Conservation (phyloP, 2,329 filamentous ascomycete species). For the Aspergillus sp. region DNA sequence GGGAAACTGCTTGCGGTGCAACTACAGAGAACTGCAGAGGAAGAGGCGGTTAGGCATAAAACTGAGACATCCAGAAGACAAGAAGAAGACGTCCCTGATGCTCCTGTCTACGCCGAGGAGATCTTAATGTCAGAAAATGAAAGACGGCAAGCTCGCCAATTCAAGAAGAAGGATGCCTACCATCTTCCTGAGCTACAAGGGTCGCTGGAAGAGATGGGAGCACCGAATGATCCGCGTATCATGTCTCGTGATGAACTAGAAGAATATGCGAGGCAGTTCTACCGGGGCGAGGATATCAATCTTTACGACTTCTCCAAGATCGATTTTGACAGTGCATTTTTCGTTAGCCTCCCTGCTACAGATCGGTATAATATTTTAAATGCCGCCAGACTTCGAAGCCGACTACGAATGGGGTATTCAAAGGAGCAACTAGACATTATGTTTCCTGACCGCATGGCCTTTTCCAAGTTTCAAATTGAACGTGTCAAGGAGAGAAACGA, state of each 20-base stretch:
- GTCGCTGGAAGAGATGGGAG: conserved; percentile 78
- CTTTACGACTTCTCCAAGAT: conserved; percentile 98
- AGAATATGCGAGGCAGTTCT: conserved; percentile 87
- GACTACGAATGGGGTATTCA: conserved; percentile 89
- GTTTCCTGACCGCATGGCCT: conserved; percentile 97
- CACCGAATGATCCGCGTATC: conserved; percentile 85
- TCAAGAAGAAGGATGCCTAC: conserved; percentile 90
- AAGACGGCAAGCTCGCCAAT: conserved; percentile 67
- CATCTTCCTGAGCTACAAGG: conserved; percentile 82
- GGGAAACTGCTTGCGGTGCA: conserved; percentile 88
- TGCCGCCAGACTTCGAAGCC: conserved; percentile 79
- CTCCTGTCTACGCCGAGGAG: conserved; percentile 89
- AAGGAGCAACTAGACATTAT: conserved; percentile 94
- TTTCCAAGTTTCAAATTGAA: conserved; percentile 94
- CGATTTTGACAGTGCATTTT: conserved; percentile 94
- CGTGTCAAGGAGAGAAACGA: conserved; percentile 89
- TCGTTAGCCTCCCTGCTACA: conserved; percentile 79
- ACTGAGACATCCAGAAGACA: conserved; percentile 42
- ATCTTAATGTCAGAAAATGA: conserved; percentile 74
- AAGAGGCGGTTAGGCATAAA: conserved; percentile 67
- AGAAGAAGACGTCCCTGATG: conserved; percentile 65
- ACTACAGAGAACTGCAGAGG: conserved; percentile 85
- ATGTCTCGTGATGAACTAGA: conserved; percentile 95
- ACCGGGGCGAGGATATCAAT: conserved; percentile 81
- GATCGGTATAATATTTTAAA: conserved; percentile 98